Percentiles rank a stretch among this genome's conserved stretches.
phyloP scores from a whole-genome alignment of 2,329 filamentous ascomycete species.

The Hyphodiscus sp. region DNA sequence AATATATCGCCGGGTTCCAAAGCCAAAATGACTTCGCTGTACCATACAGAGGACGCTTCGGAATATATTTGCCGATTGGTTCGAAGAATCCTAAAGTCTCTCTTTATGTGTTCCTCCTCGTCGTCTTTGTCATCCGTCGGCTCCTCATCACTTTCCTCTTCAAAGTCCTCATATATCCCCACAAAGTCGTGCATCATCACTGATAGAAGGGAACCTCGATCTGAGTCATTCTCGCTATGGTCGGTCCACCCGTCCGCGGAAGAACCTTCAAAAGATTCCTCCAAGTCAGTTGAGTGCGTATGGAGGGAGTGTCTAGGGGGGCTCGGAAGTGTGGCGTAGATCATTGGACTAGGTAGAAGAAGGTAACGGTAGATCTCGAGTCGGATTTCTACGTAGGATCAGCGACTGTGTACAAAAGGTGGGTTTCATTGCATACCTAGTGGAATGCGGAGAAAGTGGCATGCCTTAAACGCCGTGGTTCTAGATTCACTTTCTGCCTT shows the following conservation, averaged over 20 bases:
- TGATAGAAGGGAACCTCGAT: background rate
- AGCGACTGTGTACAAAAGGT: background rate
- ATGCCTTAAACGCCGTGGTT: background rate
- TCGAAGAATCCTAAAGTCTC: background rate
- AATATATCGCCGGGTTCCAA: slow-evolving; percentile 14
- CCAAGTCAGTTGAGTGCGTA: background rate
- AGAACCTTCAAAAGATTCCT: background rate
- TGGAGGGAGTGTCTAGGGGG: background rate
- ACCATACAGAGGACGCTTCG: background rate
- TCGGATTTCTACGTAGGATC: background rate
- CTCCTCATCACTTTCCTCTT: background rate
- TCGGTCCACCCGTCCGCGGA: background rate
- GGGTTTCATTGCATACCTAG: background rate
- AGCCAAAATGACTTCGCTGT: background rate
- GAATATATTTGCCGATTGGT: background rate
- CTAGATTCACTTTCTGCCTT: background rate
- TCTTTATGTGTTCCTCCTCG: background rate
- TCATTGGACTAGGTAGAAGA: background rate
- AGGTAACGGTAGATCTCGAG: background rate
- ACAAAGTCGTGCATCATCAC: background rate
- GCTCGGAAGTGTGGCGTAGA: background rate
- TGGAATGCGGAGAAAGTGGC: background rate
- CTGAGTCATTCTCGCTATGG: background rate
- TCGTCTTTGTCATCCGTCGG: background rate
- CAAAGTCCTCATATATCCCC: background rate